A percentile compares a stretch with the other conserved stretches of the same genome.
Conservation (phyloP, 2,329 filamentous ascomycete species). For the Arthrinium puccinioides region DNA sequence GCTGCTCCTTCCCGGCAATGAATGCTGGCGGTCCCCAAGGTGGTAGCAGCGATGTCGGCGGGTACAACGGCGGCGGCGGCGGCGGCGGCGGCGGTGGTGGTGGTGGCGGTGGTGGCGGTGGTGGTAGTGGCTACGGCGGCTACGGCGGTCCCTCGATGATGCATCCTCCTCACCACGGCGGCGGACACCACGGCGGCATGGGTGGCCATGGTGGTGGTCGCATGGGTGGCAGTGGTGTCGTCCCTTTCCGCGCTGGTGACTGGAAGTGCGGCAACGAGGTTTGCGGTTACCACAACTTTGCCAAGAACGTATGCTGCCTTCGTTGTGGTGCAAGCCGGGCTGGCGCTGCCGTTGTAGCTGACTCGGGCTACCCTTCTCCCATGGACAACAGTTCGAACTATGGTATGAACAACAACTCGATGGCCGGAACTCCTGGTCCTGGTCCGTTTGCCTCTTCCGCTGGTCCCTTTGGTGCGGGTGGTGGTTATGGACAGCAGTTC, state of each 20-base stretch:
- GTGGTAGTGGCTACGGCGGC: constrained; percentile 50
- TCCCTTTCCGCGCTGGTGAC: constrained; percentile 95
- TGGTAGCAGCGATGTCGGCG: background rate
- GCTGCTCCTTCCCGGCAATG: constrained; percentile 97
- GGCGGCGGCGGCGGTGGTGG: constrained; percentile 51
- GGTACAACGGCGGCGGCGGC: constrained; percentile 60
- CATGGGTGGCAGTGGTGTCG: constrained; percentile 76
- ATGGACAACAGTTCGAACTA: constrained; percentile 84
- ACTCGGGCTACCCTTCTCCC: constrained; percentile 82
- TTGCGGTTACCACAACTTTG: constrained; percentile 98
- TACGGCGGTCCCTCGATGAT: constrained; percentile 74
- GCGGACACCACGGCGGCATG: constrained; percentile 42
- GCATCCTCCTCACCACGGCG: constrained; percentile 69
- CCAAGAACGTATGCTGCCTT: constrained; percentile 97
- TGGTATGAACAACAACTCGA: constrained; percentile 81
- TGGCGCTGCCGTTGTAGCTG: constrained; percentile 87
- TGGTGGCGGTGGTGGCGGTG: constrained; percentile 39
- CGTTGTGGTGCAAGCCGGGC: constrained; percentile 93
- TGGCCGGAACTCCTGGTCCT: constrained; percentile 74
- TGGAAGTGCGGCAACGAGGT: constrained; percentile 99
- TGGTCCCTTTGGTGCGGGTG: constrained; percentile 54
- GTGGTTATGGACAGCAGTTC: constrained; percentile 71
- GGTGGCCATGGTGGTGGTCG: constrained; percentile 56
- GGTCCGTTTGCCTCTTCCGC: constrained; percentile 66
- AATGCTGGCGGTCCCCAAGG: constrained; percentile 58